These are phyloP conservation scores for Fusarium tanahbumbuense DNA, from an alignment of 2,329 filamentous ascomycete genomes.

Conservation along the genomic window DNA sequence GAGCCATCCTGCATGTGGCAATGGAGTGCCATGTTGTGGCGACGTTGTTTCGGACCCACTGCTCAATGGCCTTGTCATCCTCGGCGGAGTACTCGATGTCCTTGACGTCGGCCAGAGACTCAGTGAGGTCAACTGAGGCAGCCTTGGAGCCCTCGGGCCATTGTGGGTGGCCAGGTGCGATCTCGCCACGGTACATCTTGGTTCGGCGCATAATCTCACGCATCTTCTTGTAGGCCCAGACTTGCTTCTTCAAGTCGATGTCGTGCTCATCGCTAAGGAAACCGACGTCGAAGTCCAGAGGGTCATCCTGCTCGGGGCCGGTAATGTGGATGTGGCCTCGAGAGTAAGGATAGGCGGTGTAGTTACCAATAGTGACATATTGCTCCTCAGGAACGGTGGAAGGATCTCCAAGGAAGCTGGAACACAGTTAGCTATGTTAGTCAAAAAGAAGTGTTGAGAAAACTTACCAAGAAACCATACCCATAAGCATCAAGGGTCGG, in stretches of 20 bases:
- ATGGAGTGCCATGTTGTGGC: slow-evolving; percentile 60
- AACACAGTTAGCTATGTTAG: not conserved
- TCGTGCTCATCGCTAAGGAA: slow-evolving; percentile 67
- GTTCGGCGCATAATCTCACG: slow-evolving; percentile 71
- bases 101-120: slow-evolving; percentile 46
- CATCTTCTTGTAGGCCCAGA: slow-evolving; percentile 75
- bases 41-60: slow-evolving; percentile 56
- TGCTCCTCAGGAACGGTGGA: slow-evolving; percentile 54
- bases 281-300: slow-evolving; percentile 67
- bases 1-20: slow-evolving; percentile 60
- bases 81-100: slow-evolving; percentile 62
- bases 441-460: no score
- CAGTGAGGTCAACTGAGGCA: slow-evolving; percentile 59
- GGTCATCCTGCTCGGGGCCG: slow-evolving; percentile 54
- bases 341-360: slow-evolving; percentile 60
- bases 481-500: slow-evolving; percentile 61
- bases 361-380: slow-evolving; percentile 65
- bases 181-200: slow-evolving; percentile 62
- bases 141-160: slow-evolving; percentile 58
- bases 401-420: slow-evolving; percentile 57
- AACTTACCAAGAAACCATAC: slow-evolving; percentile 44
- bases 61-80: slow-evolving; percentile 62
- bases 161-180: slow-evolving; percentile 56
- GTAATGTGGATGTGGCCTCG: slow-evolving; percentile 72
- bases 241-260: slow-evolving; percentile 69